Evolutionary conservation across 2,329 filamentous ascomycete species (phyloP).

Genomic region (Colletotrichum noveboracense): DNA sequence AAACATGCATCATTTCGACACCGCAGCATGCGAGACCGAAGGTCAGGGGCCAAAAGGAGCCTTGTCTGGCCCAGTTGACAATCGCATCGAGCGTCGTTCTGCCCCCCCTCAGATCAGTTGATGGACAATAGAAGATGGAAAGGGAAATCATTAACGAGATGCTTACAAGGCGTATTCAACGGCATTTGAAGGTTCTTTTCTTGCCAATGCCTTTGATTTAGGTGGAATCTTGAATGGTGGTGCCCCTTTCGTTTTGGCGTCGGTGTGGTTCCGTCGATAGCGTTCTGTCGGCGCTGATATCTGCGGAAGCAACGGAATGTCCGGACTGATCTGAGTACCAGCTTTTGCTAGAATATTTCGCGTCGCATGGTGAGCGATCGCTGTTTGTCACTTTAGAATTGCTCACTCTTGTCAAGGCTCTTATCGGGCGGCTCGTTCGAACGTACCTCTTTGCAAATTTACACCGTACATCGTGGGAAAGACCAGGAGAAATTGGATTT

Average conservation of each 20-base stretch:
- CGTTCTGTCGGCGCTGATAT: neutral
- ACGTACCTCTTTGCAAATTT: neutral
- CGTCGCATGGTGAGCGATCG: neutral
- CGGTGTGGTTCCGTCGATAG: neutral
- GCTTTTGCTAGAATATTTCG: neutral
- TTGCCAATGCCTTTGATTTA: neutral
- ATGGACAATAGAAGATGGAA: neutral
- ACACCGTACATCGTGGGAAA: neutral
- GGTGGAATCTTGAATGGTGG: neutral
- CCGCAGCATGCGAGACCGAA: conserved; percentile 69
- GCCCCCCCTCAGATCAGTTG: neutral
- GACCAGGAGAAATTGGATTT: neutral
- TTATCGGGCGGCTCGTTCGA: neutral
- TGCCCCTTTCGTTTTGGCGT: neutral
- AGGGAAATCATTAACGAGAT: fast-evolving
- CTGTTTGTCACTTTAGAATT: neutral
- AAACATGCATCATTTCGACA: conserved; percentile 69
- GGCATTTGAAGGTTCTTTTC: neutral
- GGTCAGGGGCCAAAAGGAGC: conserved; percentile 65
- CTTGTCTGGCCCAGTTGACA: conserved; percentile 62
- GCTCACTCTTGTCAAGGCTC: neutral
- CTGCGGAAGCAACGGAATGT: neutral
- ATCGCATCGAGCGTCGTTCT: conserved; percentile 60
- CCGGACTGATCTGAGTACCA: neutral
- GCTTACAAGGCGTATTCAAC: conserved; percentile 25